A percentile compares a stretch with the other conserved stretches of the same genome.
These are phyloP conservation scores for Alternaria sp. DNA, from an alignment of 2,329 filamentous ascomycete species.

Conservation along the genomic window DNA sequence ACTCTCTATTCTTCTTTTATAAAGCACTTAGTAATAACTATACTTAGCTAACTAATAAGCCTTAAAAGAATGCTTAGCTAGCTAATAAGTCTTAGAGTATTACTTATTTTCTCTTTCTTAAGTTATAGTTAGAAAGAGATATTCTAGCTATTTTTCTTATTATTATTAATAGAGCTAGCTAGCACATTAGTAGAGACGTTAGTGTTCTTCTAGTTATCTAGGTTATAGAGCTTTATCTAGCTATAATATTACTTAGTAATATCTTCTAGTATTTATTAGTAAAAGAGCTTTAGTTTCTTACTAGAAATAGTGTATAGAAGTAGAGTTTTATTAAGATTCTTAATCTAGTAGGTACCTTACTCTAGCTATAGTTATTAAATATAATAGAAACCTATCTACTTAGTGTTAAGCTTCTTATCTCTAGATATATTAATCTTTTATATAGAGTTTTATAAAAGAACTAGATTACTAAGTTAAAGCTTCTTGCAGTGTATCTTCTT, in stretches of 20 bases:
- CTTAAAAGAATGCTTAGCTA: neutral
- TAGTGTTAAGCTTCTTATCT: too few species aligned
- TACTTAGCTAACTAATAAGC: neutral
- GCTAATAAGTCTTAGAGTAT: neutral
- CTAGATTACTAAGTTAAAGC: too few species aligned
- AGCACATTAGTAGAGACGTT: neutral
- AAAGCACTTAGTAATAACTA: neutral
- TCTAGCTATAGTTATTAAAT: neutral
- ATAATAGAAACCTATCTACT: too few species aligned
- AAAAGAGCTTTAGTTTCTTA: neutral
- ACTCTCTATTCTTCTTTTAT: neutral
- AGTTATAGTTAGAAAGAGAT: neutral
- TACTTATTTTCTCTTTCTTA: neutral
- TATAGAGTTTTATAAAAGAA: too few species aligned
- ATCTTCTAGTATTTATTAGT: neutral
- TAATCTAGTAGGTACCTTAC: accelerated
- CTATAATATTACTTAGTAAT: neutral
- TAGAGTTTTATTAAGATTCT: neutral
- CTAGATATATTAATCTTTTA: too few species aligned
- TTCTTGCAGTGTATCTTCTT: too few species aligned
- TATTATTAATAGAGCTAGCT: neutral
- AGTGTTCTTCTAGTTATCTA: neutral
- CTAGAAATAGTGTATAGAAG: neutral
- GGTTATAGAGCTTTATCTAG: neutral
- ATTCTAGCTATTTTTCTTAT: neutral